Conservation (phyloP, 208 protist genomes). For the Naegleria gruberi region DNA sequence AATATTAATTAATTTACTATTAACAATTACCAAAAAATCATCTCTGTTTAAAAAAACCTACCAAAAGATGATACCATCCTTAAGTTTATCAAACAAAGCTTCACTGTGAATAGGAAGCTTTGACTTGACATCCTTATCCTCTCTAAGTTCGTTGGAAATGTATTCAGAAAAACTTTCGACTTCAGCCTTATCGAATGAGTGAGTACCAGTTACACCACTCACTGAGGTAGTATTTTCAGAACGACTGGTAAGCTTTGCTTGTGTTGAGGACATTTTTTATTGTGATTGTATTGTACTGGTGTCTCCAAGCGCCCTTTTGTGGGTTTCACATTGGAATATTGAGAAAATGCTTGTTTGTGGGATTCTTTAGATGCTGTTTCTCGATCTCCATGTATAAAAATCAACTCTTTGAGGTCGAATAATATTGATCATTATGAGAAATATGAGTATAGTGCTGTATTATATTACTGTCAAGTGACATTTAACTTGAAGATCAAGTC, state of each 20-base stretch:
- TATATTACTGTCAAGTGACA: too few species aligned
- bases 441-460: too few species aligned
- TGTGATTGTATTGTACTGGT: too few species aligned
- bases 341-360: too few species aligned
- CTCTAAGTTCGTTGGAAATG: conserved; percentile 50
- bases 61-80: conserved; percentile 28
- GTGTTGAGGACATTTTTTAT: too few species aligned
- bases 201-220: neutral
- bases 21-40: neutral
- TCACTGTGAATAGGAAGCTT: neutral
- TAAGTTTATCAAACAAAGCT: conserved; percentile 28
- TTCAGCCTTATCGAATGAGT: neutral
- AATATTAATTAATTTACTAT: conserved; percentile 66
- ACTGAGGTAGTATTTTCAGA: neutral
- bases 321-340: too few species aligned
- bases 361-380: too few species aligned
- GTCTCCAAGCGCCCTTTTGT: too few species aligned
- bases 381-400: too few species aligned
- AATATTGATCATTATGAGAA: too few species aligned
- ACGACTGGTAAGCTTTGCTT: neutral
- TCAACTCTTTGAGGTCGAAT: too few species aligned
- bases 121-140: conserved; percentile 45
- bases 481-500: too few species aligned
- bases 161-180: conserved; percentile 32
- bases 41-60: neutral